phyloP scores from a whole-genome alignment of 1,139 yeast genomes.

The Insectozyma bohioensis region DNA sequence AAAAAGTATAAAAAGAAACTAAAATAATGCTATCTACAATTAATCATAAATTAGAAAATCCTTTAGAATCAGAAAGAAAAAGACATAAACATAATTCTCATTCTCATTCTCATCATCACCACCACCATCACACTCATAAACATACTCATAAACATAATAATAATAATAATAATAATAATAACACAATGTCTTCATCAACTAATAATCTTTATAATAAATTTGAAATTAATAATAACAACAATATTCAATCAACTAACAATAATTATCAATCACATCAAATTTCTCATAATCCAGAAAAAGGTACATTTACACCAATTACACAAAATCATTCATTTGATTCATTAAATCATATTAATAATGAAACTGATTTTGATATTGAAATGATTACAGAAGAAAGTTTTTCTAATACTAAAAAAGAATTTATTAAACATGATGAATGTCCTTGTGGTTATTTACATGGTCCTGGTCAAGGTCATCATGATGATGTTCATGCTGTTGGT shows the following conservation, averaged over 20 bases:
- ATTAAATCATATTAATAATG: not conserved
- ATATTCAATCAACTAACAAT: not conserved
- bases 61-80: constrained; percentile 8
- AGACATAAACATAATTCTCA: constrained; percentile 6
- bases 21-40: constrained; percentile 4
- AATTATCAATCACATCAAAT: constrained; percentile 2
- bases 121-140: too few species aligned
- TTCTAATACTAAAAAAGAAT: not conserved
- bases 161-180: not conserved
- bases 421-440: constrained; percentile 19
- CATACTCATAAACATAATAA: too few species aligned
- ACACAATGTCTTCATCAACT: constrained; percentile 3
- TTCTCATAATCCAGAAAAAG: constrained; percentile 10
- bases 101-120: constrained; percentile 2
- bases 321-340: constrained; percentile 12
- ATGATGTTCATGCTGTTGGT: constrained; percentile 34
- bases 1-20: too few species aligned
- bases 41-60: constrained; percentile 7
- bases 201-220: not conserved
- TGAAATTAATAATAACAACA: not conserved
- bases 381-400: constrained; percentile 13
- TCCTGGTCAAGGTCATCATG: constrained; percentile 30
- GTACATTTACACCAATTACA: constrained; percentile 15
- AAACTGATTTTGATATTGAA: constrained; percentile 7
- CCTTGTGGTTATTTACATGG: constrained; percentile 40